Base-by-base conservation (phyloP, 192 early-diverging fungal genomes). In the Chytriomyces sp. region DNA sequence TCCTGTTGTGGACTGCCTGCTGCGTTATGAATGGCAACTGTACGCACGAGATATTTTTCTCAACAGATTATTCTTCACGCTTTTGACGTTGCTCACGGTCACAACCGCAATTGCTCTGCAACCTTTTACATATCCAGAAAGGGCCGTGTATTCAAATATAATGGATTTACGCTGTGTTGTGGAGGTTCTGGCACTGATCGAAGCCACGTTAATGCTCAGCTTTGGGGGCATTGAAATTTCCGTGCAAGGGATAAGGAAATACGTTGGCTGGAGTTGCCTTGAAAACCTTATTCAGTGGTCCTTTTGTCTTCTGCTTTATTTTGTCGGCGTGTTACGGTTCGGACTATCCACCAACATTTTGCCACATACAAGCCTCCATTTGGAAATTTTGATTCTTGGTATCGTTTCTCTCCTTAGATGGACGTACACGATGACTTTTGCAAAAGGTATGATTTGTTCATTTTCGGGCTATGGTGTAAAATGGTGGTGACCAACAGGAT, bases 1-100 rank as follows among this genome's bases (percentile, higher is more conserved):
- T 34, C 63, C 72, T 10, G 26, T 77, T 28, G 36, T 77, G 19
- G 44, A 59, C n/a, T 14, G 26, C 22, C 56, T 77, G 14, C 38
- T 77, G 8, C 38, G 53, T 37, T 75, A 44, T 26, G 75, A 77
- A 36, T 77, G 76, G 76, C 31, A 14, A 19, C 49, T 77, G 10
- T 77, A 77, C 37, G 76, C 62, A 12, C 52, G 59, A 22, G 4
- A n/a, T 14, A 69, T 68, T 5, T 77, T 77, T 64, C 52, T 49
- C 4, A 17, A n/a, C 5, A 60, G 70, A 12, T 52, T 76, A 32
- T 14, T 56, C 19, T 6, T 52, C 1, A 10, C 68, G 26, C 31
- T 59, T 31, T 4, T 33, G 3, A 37, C 52, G 34, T 28, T 56
- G 10, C 5, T 71, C 1, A 7, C 33, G 22, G 19, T 76, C 12